Evolutionary conservation across 2,329 filamentous ascomycete species (phyloP).

Genomic region (Botrytis medusae): DNA sequence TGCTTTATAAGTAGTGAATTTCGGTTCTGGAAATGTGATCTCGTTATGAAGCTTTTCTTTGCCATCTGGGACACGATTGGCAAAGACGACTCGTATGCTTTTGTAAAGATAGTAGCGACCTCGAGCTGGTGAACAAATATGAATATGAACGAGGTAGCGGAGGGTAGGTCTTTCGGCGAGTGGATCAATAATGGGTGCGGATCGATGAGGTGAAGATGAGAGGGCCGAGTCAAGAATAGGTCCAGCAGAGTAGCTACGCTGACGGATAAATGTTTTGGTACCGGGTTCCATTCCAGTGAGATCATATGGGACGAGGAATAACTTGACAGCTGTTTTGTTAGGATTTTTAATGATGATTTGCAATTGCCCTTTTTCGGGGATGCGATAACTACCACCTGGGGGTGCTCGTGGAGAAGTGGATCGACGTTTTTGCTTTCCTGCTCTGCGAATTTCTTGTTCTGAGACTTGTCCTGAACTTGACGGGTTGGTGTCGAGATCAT

Average conservation of each 20-base stretch:
- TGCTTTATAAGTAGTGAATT: constrained; percentile 78
- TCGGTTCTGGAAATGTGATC: constrained; percentile 82
- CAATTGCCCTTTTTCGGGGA: constrained; percentile 88
- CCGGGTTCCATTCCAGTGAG: constrained; percentile 88
- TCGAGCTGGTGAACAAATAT: constrained; percentile 84
- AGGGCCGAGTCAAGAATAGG: constrained; percentile 66
- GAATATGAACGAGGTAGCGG: constrained; percentile 86
- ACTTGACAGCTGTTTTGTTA: constrained; percentile 95
- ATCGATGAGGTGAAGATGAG: constrained; percentile 30
- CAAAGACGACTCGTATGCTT: constrained; percentile 90
- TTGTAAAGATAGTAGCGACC: constrained; percentile 90
- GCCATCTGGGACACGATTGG: constrained; percentile 91
- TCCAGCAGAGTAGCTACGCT: constrained; percentile 87
- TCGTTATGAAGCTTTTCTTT: constrained; percentile 92
- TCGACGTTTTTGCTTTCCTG: constrained; percentile 60
- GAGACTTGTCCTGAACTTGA: constrained; percentile 26
- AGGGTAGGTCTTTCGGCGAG: constrained; percentile 67
- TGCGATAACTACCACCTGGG: constrained; percentile 87
- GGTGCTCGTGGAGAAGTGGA: constrained; percentile 64
- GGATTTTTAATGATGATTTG: constrained; percentile 98
- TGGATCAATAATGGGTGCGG: background rate
- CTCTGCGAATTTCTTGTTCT: constrained; percentile 45
- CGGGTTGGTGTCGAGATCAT: constrained; percentile 33
- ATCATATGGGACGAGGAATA: constrained; percentile 93
- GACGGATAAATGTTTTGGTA: constrained; percentile 93